Percentiles rank a stretch among this genome's conserved stretches.
Evolutionary conservation across 331 rosid species (phyloP).

Genomic region (Malus hybrid): DNA sequence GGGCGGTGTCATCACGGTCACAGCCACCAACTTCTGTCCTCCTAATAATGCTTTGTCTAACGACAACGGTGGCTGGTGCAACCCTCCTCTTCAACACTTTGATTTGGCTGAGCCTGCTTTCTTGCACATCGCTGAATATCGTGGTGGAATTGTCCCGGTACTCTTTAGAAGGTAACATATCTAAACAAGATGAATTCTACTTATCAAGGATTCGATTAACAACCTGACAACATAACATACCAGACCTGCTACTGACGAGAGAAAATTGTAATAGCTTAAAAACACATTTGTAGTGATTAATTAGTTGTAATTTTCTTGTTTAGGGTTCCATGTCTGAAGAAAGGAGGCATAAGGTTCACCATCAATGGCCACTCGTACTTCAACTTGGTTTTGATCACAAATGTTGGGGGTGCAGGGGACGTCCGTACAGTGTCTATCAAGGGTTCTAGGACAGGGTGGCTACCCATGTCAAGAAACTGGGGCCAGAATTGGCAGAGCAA

Average conservation of each 20-base stretch:
- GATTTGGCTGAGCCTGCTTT: slow-evolving; percentile 42
- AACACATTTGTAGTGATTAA: neutral
- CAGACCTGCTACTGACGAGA: no score
- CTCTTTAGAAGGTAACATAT: slow-evolving; percentile 31
- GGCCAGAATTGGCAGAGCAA: slow-evolving; percentile 49
- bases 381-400: slow-evolving; percentile 35
- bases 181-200: no score
- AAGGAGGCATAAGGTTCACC: slow-evolving; percentile 41
- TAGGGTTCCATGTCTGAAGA: slow-evolving; percentile 38
- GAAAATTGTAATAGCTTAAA: no score
- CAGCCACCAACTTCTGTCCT: slow-evolving; percentile 49
- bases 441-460: slow-evolving; percentile 33
- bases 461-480: slow-evolving; percentile 34
- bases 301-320: neutral
- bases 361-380: slow-evolving; percentile 35
- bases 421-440: slow-evolving; percentile 21
- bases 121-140: slow-evolving; percentile 26
- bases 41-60: slow-evolving; percentile 25
- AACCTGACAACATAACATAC: neutral
- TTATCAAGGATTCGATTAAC: neutral
- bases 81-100: slow-evolving; percentile 38
- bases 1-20: slow-evolving; percentile 24
- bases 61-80: slow-evolving; percentile 51
- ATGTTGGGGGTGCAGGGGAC: slow-evolving; percentile 9
- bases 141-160: slow-evolving; percentile 44